A percentile compares a stretch with the other conserved stretches of the same genome.
These are phyloP conservation scores for Blastocystis sp. DNA, from an alignment of 352 stramenopile genomes.

Conservation along the genomic window DNA sequence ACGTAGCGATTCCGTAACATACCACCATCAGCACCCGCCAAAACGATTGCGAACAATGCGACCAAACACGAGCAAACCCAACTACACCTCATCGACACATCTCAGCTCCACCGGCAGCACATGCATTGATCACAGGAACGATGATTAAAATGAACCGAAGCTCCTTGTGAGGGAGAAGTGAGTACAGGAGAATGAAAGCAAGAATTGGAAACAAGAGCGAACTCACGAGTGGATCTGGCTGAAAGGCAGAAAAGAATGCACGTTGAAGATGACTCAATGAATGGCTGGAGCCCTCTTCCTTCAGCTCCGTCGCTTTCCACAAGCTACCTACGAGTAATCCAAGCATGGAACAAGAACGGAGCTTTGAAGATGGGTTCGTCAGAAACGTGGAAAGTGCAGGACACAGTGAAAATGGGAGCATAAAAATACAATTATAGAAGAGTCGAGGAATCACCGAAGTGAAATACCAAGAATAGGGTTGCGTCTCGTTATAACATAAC, in stretches of 20 bases:
- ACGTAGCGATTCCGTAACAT: neutral
- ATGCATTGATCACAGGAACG: slow-evolving; percentile 24
- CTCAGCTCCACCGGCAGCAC: slow-evolving; percentile 12
- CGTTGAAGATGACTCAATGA: neutral
- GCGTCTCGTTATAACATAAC: neutral
- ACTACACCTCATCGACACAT: neutral
- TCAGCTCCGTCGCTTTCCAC: slow-evolving; percentile 12
- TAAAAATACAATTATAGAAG: slow-evolving; percentile 52
- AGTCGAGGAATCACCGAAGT: slow-evolving; percentile 84
- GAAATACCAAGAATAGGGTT: slow-evolving; percentile 90
- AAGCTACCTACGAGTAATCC: neutral
- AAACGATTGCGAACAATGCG: neutral
- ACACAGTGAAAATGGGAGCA: slow-evolving; percentile 67
- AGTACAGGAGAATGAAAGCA: slow-evolving; percentile 87
- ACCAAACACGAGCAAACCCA: slow-evolving; percentile 25
- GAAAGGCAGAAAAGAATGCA: neutral
- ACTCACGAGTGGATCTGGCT: neutral
- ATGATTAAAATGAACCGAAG: slow-evolving; percentile 68
- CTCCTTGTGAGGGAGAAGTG: slow-evolving; percentile 93
- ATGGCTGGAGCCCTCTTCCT: neutral
- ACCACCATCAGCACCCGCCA: neutral
- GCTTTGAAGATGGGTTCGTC: neutral
- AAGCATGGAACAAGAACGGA: neutral
- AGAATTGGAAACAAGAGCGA: slow-evolving; percentile 64
- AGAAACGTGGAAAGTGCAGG: slow-evolving; percentile 66